Base-by-base conservation (phyloP, 148 eudicot genomes). In the Diospyros lotus region DNA sequence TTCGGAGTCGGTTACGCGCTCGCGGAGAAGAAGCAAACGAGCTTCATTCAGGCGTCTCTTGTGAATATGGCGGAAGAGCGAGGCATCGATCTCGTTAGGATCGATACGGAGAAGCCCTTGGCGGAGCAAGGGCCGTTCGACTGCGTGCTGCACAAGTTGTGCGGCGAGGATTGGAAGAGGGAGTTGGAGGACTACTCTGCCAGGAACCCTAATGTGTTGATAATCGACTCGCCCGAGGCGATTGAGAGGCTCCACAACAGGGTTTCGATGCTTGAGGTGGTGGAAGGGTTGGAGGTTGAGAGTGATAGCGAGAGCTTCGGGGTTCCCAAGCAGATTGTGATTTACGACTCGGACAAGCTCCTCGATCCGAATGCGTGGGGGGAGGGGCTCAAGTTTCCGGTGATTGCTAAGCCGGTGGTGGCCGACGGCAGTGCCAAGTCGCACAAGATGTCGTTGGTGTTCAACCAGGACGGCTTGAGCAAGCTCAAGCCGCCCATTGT, bases 361-460 rank as follows among this genome's bases (percentile, higher is more conserved):
- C 11, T 56, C 60, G 87, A 87, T 58, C 73, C 75, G 40, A 44
- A 60, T 17, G 28, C 58, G 3, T 75, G 84, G 9, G 77, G 83
- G 74, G 91, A 75, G 44, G 84, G 81, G 1, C 46, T 91, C 73
- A 84, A 80, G 68, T 91, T 87, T 50, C 93, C 97, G 3, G 81
- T 89, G 69, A 86, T 91, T 72, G 93, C 91, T 12, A 91, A 91
- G 63, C 97, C 97, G 1, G 53, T 89, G 50, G 86, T 91, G 13
- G 97, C 91, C 0, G 88, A 91, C 60, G 97, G 97, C 1, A 89
- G 84, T 45, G 97, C 85, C 0, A 84, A 86, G n/a, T 91, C 97
- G 60, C 97, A 91, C 72, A 83, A 87, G 53, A 89, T 91, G 91
- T 85, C 86, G 5, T 56, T 91, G 18, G 90, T 91, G 12, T 91